Percentiles rank a stretch among this genome's conserved stretches.
Conservation (phyloP, 1,284 basidiomycete genomes). For the Moesziomyces sp. region DNA sequence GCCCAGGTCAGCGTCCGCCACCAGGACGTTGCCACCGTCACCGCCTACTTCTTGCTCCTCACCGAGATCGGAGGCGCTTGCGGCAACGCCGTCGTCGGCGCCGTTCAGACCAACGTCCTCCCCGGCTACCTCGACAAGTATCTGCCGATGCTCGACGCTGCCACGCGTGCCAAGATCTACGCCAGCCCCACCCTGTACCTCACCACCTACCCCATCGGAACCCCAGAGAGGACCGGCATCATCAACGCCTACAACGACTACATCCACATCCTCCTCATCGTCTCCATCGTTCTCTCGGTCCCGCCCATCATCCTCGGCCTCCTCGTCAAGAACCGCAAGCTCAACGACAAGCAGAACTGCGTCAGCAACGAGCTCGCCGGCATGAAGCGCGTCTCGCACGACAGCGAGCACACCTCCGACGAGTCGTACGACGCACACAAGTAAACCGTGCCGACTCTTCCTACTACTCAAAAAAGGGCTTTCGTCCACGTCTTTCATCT, state of each 20-base stretch:
- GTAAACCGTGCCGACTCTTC: neutral
- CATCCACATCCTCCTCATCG: constrained; percentile 55
- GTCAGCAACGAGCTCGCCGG: constrained; percentile 63
- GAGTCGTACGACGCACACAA: neutral
- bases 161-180: constrained; percentile 20
- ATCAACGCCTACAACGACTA: constrained; percentile 61
- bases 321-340: constrained; percentile 56
- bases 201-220: constrained; percentile 46
- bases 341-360: constrained; percentile 63
- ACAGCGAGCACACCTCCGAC: constrained; percentile 14
- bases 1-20: constrained; percentile 66
- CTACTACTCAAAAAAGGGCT: neutral
- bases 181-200: constrained; percentile 20
- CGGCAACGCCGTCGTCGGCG: constrained; percentile 58
- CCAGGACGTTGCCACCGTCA: constrained; percentile 66
- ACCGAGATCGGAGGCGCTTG: constrained; percentile 63
- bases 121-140: constrained; percentile 41
- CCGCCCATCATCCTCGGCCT: constrained; percentile 54
- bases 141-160: constrained; percentile 43
- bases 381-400: constrained; percentile 40
- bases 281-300: constrained; percentile 54
- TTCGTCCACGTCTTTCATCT: neutral
- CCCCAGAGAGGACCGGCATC: constrained; percentile 45
- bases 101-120: constrained; percentile 55
- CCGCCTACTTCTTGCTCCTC: constrained; percentile 63